Percentiles rank a stretch among this genome's conserved stretches.
Evolutionary conservation across 495 filamentous ascomycete genomes (phyloP).

Genomic region (Hypoxylon lienhwacheense): DNA sequence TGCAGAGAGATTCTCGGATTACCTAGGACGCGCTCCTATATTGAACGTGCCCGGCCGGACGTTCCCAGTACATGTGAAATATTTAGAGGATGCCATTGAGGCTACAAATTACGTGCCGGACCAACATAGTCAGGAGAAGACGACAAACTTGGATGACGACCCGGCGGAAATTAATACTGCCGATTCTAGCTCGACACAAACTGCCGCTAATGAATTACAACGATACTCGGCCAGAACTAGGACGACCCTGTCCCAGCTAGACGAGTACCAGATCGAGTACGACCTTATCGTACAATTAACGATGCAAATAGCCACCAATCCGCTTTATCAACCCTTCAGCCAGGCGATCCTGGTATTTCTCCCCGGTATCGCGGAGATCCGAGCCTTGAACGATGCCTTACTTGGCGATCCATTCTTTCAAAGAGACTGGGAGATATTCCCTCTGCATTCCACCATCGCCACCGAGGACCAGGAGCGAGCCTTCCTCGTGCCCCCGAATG

Average conservation of each 20-base stretch:
- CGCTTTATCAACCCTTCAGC: slow-evolving; percentile 68
- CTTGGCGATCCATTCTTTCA: slow-evolving; percentile 69
- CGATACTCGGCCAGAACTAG: slow-evolving; percentile 74
- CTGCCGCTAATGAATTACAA: slow-evolving; percentile 58
- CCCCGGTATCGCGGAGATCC: slow-evolving; percentile 91
- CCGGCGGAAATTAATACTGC: slow-evolving; percentile 52
- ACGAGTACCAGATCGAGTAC: slow-evolving; percentile 87
- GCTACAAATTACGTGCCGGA: slow-evolving; percentile 70
- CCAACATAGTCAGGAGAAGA: slow-evolving; percentile 49
- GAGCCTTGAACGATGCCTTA: slow-evolving; percentile 81
- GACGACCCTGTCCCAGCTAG: slow-evolving; percentile 70
- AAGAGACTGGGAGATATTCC: slow-evolving; percentile 73
- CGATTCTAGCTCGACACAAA: slow-evolving; percentile 48
- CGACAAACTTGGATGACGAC: slow-evolving; percentile 59
- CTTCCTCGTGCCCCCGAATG: slow-evolving; percentile 79
- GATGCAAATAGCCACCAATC: slow-evolving; percentile 67
- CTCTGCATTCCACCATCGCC: slow-evolving; percentile 91
- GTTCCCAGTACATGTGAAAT: slow-evolving; percentile 85
- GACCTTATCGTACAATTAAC: slow-evolving; percentile 77
- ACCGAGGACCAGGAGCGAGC: slow-evolving; percentile 93
- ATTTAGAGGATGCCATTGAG: slow-evolving; percentile 88
- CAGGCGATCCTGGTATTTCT: slow-evolving; percentile 93
- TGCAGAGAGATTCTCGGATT: slow-evolving; percentile 84
- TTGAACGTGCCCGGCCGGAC: slow-evolving; percentile 89
- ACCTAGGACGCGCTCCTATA: slow-evolving; percentile 80